phyloP scores from a whole-genome alignment of 2,329 filamentous ascomycete species.

The Pseudogymnoascus sp. region DNA sequence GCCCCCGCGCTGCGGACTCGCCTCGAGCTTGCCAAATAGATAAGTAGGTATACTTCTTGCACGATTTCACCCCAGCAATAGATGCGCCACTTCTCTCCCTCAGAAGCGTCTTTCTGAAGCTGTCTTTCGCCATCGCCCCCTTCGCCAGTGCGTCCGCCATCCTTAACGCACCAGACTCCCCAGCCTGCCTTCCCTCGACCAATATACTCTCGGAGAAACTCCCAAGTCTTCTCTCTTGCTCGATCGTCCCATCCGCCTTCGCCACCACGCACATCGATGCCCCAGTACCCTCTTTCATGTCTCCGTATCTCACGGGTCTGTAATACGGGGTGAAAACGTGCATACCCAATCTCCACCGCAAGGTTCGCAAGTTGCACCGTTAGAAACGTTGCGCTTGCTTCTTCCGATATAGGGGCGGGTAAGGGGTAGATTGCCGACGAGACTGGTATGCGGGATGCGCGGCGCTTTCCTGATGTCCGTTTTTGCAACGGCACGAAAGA shows the following conservation, averaged over 20 bases:
- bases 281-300: conserved; percentile 75
- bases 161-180: conserved; percentile 51
- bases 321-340: conserved; percentile 43
- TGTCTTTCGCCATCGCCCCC: neutral
- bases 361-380: conserved; percentile 48
- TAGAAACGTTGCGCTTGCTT: conserved; percentile 44
- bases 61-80: conserved; percentile 74
- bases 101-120: neutral
- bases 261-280: conserved; percentile 37
- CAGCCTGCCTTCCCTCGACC: conserved; percentile 53
- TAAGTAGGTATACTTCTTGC: conserved; percentile 63
- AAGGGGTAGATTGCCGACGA: conserved; percentile 42
- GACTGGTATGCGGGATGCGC: neutral
- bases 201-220: conserved; percentile 52
- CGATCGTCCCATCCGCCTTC: conserved; percentile 44
- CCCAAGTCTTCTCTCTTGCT: conserved; percentile 50
- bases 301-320: conserved; percentile 42
- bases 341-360: conserved; percentile 42
- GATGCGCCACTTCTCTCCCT: conserved; percentile 33
- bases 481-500: neutral
- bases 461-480: conserved; percentile 21
- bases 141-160: neutral
- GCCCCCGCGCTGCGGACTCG: conserved; percentile 49
- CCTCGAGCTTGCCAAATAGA: conserved; percentile 64
- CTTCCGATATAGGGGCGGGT: conserved; percentile 41